A percentile compares a stretch with the other conserved stretches of the same genome.
Evolutionary conservation across 805 yeast species (phyloP).

Genomic region (Danielia reshetovae): DNA sequence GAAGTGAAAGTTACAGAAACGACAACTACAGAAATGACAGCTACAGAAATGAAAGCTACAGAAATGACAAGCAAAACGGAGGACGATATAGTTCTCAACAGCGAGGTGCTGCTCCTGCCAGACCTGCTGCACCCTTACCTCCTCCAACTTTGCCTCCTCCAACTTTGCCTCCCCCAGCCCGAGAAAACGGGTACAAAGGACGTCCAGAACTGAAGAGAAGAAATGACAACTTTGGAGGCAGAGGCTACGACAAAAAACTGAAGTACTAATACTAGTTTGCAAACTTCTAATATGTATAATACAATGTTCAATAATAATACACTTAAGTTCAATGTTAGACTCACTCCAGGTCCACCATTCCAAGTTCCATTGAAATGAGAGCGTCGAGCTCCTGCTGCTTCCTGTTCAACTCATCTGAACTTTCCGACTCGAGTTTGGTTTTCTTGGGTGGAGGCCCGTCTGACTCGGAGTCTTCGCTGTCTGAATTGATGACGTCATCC

Average conservation of each 20-base stretch:
- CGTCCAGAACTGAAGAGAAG: conserved; percentile 19
- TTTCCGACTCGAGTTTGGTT: neutral
- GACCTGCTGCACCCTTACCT: conserved; percentile 17
- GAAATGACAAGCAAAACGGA: too few species aligned
- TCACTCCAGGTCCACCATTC: neutral
- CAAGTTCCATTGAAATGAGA: conserved; percentile 1
- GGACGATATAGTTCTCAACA: neutral
- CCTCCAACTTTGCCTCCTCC: conserved; percentile 16
- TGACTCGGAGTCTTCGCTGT: neutral
- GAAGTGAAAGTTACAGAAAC: too few species aligned
- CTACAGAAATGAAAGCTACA: too few species aligned
- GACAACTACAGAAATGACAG: too few species aligned
- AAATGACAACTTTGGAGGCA: conserved; percentile 17
- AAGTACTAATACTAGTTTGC: conserved; percentile 17
- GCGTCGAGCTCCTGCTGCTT: conserved; percentile 3
- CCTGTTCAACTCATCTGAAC: neutral
- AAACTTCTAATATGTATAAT: neutral
- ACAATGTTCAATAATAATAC: too few species aligned
- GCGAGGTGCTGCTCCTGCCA: conserved; percentile 6
- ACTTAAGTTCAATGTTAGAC: neutral
- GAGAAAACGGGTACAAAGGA: too few species aligned
- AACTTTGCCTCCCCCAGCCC: too few species aligned
- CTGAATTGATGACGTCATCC: neutral
- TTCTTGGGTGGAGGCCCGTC: neutral
- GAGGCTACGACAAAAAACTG: conserved; percentile 27